These are phyloP conservation scores for Tricladium varicosporioides DNA, from an alignment of 2,329 filamentous ascomycete species.

Conservation along the genomic window DNA sequence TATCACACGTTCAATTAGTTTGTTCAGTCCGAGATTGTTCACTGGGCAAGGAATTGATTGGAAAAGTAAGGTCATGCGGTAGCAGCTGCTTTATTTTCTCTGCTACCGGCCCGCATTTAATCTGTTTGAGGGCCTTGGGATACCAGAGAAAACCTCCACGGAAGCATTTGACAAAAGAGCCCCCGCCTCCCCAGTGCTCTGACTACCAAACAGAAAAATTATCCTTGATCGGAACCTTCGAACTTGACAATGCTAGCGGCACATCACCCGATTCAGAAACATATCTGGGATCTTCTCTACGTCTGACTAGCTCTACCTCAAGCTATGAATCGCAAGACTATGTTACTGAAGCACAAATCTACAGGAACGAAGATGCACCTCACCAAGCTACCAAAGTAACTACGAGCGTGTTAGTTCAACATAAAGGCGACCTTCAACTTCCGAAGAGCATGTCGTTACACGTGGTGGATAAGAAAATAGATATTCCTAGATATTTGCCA, in stretches of 20 bases:
- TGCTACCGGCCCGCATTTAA: not conserved
- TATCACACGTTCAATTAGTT: not conserved
- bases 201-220: not conserved
- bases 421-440: not conserved
- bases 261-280: not conserved
- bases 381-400: not conserved
- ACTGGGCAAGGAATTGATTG: not conserved
- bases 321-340: not conserved
- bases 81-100: not conserved
- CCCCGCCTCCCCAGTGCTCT: not conserved
- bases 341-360: not conserved
- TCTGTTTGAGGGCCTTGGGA: not conserved
- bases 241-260: not conserved
- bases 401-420: not conserved
- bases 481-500: not conserved
- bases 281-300: not conserved
- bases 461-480: not conserved
- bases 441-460: not conserved
- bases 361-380: not conserved
- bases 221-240: not conserved
- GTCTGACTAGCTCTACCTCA: not conserved
- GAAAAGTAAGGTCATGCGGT: not conserved
- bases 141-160: not conserved
- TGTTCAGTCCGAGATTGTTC: not conserved
- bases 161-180: not conserved